Base-by-base conservation (phyloP, 768 basidiomycete species). In the Botryobasidium botryosum region DNA sequence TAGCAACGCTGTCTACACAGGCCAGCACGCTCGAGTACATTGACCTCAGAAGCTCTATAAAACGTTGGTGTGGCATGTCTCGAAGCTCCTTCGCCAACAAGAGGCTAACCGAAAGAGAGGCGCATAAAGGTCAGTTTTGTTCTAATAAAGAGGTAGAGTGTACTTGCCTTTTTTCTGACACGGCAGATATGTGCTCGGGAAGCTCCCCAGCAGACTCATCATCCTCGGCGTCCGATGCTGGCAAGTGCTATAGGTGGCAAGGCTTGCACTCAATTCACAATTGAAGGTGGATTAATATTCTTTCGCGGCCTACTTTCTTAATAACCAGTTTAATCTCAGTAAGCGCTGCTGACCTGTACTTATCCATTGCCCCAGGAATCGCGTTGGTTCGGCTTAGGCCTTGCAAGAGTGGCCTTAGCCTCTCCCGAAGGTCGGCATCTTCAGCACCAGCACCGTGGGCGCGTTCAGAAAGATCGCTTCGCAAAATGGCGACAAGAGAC, bases 321-420 rank as follows among this genome's bases (percentile, higher is more conserved):
- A 80, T 59, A 23, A 74, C 62, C 1, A 62, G 64, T 46, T 65
- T 67, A 25, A 87, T 63, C 49, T 81, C 78, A 12, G 58, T 61
- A 48, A 83, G 59, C 15, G 75, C 78, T 4, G 74, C 69, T 31
- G 79, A 74, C 50, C 79, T 64, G 80, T 84, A 88, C 13, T 73
- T 70, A 8, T 70, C 51, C 24, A 74, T 64, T 1, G 74, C 77
- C 49, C 81, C 79, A 42, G 74, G 73, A 33, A 87, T 57, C 3
- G 77, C 80, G 35, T 68, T 71, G 1, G 83, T 82, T 48, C 82
- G 68, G 20, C 76, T 61, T 40, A 97, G 68, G n/a, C 84, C 85
- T 26, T 76, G 69, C 23, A 94, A 57, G 36, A 91, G 55, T 2
- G 87, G 87, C 23, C 69, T 69, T 31, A 88, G 53, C 25, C 75